Conservation (phyloP, 352 stramenopile species). For the Pythium utonaiense region DNA sequence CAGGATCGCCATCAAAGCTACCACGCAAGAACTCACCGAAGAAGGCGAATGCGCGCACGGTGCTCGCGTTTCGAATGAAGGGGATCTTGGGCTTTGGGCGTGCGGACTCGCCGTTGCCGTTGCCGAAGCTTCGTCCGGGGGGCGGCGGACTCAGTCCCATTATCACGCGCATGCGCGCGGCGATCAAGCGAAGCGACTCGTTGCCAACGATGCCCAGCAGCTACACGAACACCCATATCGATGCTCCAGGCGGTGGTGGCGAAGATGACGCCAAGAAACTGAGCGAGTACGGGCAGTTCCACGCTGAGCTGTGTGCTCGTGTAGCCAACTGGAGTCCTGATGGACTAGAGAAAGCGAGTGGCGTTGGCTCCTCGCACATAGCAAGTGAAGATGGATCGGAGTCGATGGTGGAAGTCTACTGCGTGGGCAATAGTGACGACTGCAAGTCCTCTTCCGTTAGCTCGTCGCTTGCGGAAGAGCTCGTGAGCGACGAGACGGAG, state of each 20-base stretch:
- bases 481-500: background rate
- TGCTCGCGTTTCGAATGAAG: slow-evolving; percentile 11
- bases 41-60: slow-evolving; percentile 6
- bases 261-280: background rate
- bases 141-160: slow-evolving; percentile 7
- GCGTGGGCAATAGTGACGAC: background rate
- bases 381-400: background rate
- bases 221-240: background rate
- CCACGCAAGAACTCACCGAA: slow-evolving; percentile 8
- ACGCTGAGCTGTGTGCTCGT: background rate
- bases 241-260: background rate
- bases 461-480: background rate
- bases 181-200: slow-evolving; percentile 1
- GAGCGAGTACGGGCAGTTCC: background rate
- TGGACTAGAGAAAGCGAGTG: background rate
- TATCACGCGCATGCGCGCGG: background rate
- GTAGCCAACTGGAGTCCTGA: background rate
- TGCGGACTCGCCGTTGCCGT: background rate
- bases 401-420: background rate
- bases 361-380: background rate
- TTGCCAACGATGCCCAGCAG: background rate
- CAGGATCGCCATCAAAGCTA: background rate
- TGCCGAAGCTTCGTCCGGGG: background rate
- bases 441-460: background rate
- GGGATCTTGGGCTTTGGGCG: background rate